A percentile compares a stretch with the other conserved stretches of the same genome.
These are phyloP conservation scores for Lactarius trivialis DNA, from an alignment of 768 basidiomycete species.

Conservation along the genomic window DNA sequence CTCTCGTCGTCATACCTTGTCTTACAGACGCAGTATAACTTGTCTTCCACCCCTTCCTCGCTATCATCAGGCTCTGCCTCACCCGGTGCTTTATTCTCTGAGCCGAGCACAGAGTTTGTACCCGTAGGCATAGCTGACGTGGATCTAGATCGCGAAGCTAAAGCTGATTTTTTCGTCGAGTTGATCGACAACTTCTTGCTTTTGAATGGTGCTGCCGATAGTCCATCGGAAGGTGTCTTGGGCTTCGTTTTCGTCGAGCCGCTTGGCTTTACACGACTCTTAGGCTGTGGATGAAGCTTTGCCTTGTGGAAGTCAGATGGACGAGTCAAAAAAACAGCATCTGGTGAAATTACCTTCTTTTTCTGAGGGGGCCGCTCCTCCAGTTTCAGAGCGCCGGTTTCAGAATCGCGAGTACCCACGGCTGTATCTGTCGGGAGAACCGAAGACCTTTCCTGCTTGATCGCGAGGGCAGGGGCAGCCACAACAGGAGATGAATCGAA, in stretches of 20 bases:
- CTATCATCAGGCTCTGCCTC: slow-evolving; percentile 34
- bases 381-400: slow-evolving; percentile 8
- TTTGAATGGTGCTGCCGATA: slow-evolving; percentile 21
- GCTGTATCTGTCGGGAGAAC: slow-evolving; percentile 41
- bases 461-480: slow-evolving; percentile 17
- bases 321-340: background rate
- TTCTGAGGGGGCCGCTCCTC: slow-evolving; percentile 22
- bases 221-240: slow-evolving; percentile 27
- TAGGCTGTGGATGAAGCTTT: slow-evolving; percentile 28
- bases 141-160: slow-evolving; percentile 56
- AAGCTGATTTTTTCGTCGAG: slow-evolving; percentile 28
- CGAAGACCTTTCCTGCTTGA: slow-evolving; percentile 41
- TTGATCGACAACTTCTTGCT: slow-evolving; percentile 27
- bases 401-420: slow-evolving; percentile 7
- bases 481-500: slow-evolving; percentile 15
- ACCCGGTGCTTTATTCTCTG: slow-evolving; percentile 37
- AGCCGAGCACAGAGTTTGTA: slow-evolving; percentile 27
- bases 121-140: slow-evolving; percentile 55
- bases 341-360: slow-evolving; percentile 25
- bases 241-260: slow-evolving; percentile 25
- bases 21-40: slow-evolving; percentile 85
- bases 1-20: slow-evolving; percentile 81
- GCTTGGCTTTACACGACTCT: slow-evolving; percentile 30
- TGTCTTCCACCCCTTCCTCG: slow-evolving; percentile 48
- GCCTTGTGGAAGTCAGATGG: slow-evolving; percentile 11